These are phyloP conservation scores for Claviceps monticola DNA, from an alignment of 2,329 filamentous ascomycete species.

Conservation along the genomic window DNA sequence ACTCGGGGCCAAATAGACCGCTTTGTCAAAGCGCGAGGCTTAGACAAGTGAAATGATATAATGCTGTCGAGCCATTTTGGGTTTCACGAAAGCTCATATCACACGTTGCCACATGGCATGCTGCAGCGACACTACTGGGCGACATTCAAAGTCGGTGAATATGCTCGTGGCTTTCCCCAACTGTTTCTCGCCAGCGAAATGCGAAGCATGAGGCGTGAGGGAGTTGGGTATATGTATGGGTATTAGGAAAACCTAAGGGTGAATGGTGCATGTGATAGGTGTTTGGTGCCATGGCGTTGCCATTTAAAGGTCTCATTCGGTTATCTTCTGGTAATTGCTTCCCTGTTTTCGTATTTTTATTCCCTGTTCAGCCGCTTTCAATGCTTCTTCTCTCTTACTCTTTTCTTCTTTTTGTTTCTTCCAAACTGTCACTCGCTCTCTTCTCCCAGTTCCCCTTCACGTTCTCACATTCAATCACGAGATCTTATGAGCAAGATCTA, in stretches of 20 bases:
- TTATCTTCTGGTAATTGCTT: not conserved
- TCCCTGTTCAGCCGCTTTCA: no score
- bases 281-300: not conserved
- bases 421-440: no score
- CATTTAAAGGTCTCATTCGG: not conserved
- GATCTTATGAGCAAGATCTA: no score
- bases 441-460: no score
- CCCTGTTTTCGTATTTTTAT: not conserved
- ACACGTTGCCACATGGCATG: no score
- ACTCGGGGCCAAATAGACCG: slow-evolving; percentile 44
- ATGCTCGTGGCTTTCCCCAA: not conserved
- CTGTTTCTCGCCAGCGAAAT: not conserved
- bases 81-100: no score
- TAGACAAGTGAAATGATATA: slow-evolving; percentile 31
- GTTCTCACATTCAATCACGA: no score
- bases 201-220: not conserved
- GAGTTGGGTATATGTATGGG: not conserved
- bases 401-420: not conserved
- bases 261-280: not conserved
- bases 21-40: slow-evolving; percentile 42
- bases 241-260: not conserved
- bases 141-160: not conserved
- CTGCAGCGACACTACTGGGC: no score
- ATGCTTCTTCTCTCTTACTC: not conserved
- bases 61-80: not conserved